phyloP scores from a whole-genome alignment of 352 stramenopile genomes.

The Phytophthora palmivora region DNA sequence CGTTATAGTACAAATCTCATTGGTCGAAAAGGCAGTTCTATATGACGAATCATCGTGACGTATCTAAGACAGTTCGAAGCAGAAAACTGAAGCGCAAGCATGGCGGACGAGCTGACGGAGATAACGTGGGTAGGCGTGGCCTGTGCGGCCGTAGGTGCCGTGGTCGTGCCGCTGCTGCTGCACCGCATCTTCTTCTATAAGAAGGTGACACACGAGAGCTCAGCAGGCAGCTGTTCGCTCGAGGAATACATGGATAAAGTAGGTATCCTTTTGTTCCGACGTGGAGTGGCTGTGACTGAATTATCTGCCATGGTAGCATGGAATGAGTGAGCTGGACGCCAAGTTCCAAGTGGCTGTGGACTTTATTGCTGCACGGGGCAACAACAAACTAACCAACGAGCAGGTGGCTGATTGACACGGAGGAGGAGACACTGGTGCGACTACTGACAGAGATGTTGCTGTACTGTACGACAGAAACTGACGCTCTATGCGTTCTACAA shows the following conservation, averaged over 20 bases:
- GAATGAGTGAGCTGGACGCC: conserved; percentile 64
- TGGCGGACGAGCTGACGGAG: conserved; percentile 32
- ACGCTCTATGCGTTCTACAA: conserved; percentile 87
- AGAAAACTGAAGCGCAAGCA: conserved; percentile 19
- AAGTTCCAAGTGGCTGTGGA: conserved; percentile 80
- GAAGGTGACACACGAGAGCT: conserved; percentile 37
- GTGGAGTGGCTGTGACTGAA: conserved; percentile 1
- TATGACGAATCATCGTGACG: conserved; percentile 12
- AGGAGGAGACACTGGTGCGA: conserved; percentile 1
- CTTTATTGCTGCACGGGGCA: conserved; percentile 53
- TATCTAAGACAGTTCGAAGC: conserved; percentile 13
- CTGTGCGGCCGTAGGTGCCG: conserved; percentile 36
- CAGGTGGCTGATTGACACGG: conserved; percentile 41
- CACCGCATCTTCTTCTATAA: conserved; percentile 61
- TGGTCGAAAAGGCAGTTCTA: neutral
- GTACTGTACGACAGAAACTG: conserved; percentile 49
- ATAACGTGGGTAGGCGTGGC: conserved; percentile 50
- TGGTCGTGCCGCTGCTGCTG: conserved; percentile 61
- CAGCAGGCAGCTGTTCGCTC: conserved; percentile 47
- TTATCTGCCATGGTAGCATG: conserved; percentile 41
- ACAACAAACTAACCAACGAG: conserved; percentile 68
- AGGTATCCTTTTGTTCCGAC: neutral
- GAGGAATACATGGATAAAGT: conserved; percentile 69
- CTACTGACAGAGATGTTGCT: conserved; percentile 18
- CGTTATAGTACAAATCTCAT: too few relatives aligned